Base-by-base conservation (phyloP, 2,329 filamentous ascomycete species). In the Aspergillus hortae region DNA sequence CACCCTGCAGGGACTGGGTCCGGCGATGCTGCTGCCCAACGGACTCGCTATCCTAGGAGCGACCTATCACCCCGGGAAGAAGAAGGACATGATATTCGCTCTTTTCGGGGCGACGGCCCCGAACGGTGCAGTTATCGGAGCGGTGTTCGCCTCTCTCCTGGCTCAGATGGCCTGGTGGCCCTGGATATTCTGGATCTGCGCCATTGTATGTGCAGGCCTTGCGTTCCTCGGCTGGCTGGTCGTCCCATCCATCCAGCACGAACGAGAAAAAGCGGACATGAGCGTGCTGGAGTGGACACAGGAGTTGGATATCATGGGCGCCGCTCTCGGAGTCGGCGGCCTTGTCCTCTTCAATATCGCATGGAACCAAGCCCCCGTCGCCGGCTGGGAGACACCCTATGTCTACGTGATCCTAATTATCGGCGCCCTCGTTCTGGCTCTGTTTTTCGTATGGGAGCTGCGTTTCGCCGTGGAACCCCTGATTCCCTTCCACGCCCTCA, bases 301-400 rank as follows among this genome's bases (percentile, higher is more conserved):
- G 70, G 52, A 57, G 12, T 49, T 68, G 6, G 77, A 80, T 55
- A 56, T 73, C 10, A 60, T 70, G 2, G 77, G 76, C 15, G 70
- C 72, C 3, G 53, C 64, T 5, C 64, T 71, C 0, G 84, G 84
- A 1, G 74, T 87, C 15, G 70, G 73, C 0, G 78, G 78, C 0
- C 70, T 88, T 21, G 73, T 86, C 0, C 71, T 88, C 15, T 77
- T 88, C 68, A 87, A 86, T 63, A 82, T 88, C 58, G 81, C 84
- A 0, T 87, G 83, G 82, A 87, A 85, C 53, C 83, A 88, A 61
- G 84, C 81, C 0, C 78, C 82, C 0, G 72, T 81, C 0, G 79
- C 77, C 1, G 82, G 83, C 1, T 88, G 85, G 85, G 58, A 69
- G 1, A 72, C 74, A 6, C 72, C 81, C 0, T 83, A 83, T 50